These are phyloP conservation scores for Gamarada debralockiae DNA, from an alignment of 495 filamentous ascomycete species.

Conservation along the genomic window DNA sequence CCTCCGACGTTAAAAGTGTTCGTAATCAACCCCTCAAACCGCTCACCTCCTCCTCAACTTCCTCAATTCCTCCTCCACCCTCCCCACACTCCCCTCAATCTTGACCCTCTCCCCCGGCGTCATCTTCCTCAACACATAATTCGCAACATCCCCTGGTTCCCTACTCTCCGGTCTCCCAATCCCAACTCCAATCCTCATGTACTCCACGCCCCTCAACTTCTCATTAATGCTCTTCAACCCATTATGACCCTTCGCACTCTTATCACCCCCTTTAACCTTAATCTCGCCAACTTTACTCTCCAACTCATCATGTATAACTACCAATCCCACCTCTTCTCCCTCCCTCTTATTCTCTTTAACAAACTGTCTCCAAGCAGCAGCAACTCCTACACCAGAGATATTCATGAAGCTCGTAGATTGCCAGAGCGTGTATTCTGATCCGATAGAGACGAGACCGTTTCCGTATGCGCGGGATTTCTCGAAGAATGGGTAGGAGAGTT, in stretches of 20 bases:
- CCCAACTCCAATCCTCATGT: slow-evolving; percentile 59
- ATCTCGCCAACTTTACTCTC: slow-evolving; percentile 59
- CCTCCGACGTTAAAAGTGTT: too few species aligned
- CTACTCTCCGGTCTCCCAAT: slow-evolving; percentile 65
- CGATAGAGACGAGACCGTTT: slow-evolving; percentile 32
- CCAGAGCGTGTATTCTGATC: slow-evolving; percentile 56
- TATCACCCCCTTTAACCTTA: slow-evolving; percentile 46
- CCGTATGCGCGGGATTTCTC: slow-evolving; percentile 29
- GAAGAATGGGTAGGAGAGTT: slow-evolving; percentile 42
- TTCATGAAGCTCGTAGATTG: slow-evolving; percentile 66
- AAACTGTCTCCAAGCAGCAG: slow-evolving; percentile 36
- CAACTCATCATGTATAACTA: slow-evolving; percentile 73
- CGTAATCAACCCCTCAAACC: too few species aligned
- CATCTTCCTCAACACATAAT: slow-evolving; percentile 69
- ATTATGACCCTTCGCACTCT: slow-evolving; percentile 65
- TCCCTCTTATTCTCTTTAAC: slow-evolving; percentile 24
- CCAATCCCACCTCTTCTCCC: slow-evolving; percentile 42
- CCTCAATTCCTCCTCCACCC: slow-evolving; percentile 44
- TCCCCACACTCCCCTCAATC: slow-evolving; percentile 42
- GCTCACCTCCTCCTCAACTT: slow-evolving; percentile 25
- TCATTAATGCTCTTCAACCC: slow-evolving; percentile 61
- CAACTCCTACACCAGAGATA: slow-evolving; percentile 46
- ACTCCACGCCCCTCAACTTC: slow-evolving; percentile 35
- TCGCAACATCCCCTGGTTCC: slow-evolving; percentile 51
- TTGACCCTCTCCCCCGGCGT: slow-evolving; percentile 44